phyloP scores from a whole-genome alignment of 1,284 basidiomycete species.

The Gomphus bonarii region DNA sequence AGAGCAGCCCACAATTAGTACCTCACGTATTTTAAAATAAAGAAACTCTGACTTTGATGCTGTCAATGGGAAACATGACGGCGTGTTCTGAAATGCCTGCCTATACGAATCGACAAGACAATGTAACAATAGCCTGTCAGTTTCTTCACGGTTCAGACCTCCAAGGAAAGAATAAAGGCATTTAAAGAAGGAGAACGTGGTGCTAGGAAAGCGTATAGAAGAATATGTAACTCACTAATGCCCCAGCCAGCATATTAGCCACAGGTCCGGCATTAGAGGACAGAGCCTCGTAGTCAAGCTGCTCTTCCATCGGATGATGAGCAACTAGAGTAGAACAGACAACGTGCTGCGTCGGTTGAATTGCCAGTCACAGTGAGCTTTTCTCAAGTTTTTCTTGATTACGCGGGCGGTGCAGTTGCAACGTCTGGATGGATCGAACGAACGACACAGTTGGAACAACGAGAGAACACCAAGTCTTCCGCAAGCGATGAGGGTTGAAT shows the following conservation, averaged over 20 bases:
- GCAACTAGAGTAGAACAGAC: not conserved
- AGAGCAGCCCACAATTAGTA: not conserved
- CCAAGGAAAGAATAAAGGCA: not conserved
- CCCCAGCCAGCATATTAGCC: slow-evolving; percentile 95
- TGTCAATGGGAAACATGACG: slow-evolving; percentile 98
- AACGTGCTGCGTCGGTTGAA: not conserved
- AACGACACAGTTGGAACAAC: not conserved
- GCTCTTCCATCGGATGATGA: slow-evolving; percentile 23
- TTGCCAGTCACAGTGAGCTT: not conserved
- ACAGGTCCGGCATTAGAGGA: slow-evolving; percentile 66
- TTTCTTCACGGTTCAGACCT: not conserved
- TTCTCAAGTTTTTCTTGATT: not conserved
- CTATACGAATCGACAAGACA: slow-evolving; percentile 29
- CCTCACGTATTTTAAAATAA: not conserved
- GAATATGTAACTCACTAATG: slow-evolving; percentile 51
- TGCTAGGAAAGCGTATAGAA: not conserved
- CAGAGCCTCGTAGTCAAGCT: slow-evolving; percentile 69
- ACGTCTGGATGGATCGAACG: not conserved
- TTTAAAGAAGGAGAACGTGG: not conserved
- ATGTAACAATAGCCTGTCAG: slow-evolving; percentile 2
- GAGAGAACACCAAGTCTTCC: not conserved
- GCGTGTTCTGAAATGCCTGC: slow-evolving; percentile 99
- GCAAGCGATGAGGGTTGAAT: not conserved
- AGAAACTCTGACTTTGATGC: slow-evolving; percentile 76
- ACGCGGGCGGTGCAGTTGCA: not conserved